Conservation (phyloP, 1,284 basidiomycete genomes). For the Chalciporus sp. region DNA sequence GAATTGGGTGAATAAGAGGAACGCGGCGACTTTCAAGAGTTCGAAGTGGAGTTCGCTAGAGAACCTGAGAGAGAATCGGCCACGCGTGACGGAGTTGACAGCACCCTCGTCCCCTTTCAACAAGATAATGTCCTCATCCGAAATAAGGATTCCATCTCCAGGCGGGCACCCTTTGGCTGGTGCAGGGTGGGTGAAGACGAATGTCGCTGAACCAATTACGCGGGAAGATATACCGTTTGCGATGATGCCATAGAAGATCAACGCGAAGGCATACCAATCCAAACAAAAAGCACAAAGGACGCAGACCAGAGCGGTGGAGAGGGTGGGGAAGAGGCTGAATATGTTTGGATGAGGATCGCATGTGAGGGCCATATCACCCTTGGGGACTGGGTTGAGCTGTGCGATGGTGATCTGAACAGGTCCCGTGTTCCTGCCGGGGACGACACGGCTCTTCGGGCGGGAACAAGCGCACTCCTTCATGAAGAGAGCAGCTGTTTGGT, state of each 20-base stretch:
- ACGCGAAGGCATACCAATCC: constrained; percentile 29
- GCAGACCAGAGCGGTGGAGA: constrained; percentile 19
- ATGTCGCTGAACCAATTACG: constrained; percentile 26
- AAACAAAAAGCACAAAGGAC: constrained; percentile 19
- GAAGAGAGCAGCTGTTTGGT: constrained; percentile 16
- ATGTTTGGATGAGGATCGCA: constrained; percentile 10
- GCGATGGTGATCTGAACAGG: constrained; percentile 23
- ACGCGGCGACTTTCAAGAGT: constrained; percentile 21
- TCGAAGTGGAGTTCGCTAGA: constrained; percentile 7
- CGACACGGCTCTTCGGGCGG: not conserved
- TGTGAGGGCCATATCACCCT: constrained; percentile 9
- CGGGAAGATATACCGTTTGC: constrained; percentile 30
- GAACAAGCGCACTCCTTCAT: constrained; percentile 13
- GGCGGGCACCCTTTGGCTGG: constrained; percentile 23
- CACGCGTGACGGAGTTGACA: constrained; percentile 28
- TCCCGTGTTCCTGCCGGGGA: constrained; percentile 20
- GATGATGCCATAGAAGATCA: constrained; percentile 34
- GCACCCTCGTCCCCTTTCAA: constrained; percentile 27
- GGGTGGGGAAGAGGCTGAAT: constrained; percentile 22
- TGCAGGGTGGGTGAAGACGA: constrained; percentile 21
- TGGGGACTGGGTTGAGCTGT: constrained; percentile 13
- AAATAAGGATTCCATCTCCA: constrained; percentile 25
- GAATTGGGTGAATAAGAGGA: constrained; percentile 31
- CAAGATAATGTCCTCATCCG: constrained; percentile 17
- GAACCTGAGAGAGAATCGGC: constrained; percentile 26